Percentiles rank a stretch among this genome's conserved stretches.
These are phyloP conservation scores for Papiliotrema flavescens DNA, from an alignment of 1,284 basidiomycete genomes.

Conservation along the genomic window DNA sequence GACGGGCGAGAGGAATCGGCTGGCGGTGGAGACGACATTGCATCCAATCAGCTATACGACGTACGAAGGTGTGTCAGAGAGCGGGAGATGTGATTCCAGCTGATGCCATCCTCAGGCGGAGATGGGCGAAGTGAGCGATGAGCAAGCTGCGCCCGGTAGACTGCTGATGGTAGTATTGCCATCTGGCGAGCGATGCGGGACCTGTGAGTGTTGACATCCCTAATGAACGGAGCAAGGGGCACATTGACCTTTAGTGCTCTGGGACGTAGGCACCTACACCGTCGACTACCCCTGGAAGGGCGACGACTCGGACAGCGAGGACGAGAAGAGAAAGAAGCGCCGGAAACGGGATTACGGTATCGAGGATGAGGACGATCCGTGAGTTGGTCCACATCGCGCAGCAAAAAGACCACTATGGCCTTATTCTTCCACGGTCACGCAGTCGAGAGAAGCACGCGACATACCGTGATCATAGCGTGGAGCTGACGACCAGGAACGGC, in stretches of 20 bases:
- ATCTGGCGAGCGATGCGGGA: conserved; percentile 28
- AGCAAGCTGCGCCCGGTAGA: not conserved
- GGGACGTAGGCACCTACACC: conserved; percentile 38
- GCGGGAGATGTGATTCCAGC: not conserved
- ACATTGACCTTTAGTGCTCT: conserved; percentile 22
- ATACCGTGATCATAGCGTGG: not conserved
- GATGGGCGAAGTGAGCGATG: conserved; percentile 18
- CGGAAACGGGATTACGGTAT: not conserved
- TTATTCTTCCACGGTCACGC: too few relatives aligned
- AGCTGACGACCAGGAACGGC: conserved; percentile 15
- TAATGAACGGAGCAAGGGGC: not conserved
- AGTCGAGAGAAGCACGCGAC: too few relatives aligned
- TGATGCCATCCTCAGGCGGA: conserved; percentile 11
- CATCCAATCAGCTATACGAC: conserved; percentile 36
- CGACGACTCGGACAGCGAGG: conserved; percentile 23
- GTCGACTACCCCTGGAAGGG: conserved; percentile 15
- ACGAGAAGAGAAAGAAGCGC: conserved; percentile 14
- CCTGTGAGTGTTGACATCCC: conserved; percentile 14
- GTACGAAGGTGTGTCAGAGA: conserved; percentile 23
- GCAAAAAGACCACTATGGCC: too few relatives aligned
- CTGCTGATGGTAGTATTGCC: conserved; percentile 14
- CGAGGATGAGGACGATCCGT: conserved; percentile 17
- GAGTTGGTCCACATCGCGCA: too few relatives aligned
- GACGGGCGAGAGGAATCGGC: conserved; percentile 20
- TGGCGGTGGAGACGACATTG: conserved; percentile 37